Evolutionary conservation across 1,284 basidiomycete genomes (phyloP).

Genomic region (Ustilago vetiveriae): DNA sequence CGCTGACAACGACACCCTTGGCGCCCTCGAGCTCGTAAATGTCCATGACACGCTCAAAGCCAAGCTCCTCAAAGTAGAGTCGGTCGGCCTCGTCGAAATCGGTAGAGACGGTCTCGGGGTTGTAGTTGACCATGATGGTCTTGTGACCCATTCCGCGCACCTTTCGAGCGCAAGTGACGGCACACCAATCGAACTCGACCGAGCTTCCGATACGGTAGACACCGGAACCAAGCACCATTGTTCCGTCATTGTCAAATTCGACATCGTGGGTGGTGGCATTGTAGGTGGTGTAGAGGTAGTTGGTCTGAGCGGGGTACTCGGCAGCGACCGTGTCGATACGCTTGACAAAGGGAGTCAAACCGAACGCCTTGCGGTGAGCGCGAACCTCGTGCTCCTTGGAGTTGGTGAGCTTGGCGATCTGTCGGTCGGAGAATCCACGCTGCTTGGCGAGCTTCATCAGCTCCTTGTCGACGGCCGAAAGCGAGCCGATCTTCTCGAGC

Average conservation of each 20-base stretch:
- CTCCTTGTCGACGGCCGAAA: conserved; percentile 72
- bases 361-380: conserved; percentile 82
- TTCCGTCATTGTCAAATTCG: conserved; percentile 93
- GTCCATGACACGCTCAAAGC: conserved; percentile 98
- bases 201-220: conserved; percentile 98
- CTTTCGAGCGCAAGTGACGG: conserved; percentile 93
- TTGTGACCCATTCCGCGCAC: conserved; percentile 89
- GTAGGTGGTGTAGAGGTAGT: conserved; percentile 99
- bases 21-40: conserved; percentile 97
- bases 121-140: conserved; percentile 99
- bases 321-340: conserved; percentile 99
- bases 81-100: conserved; percentile 99
- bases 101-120: conserved; percentile 98
- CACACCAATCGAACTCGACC: conserved; percentile 99
- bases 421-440: conserved; percentile 84
- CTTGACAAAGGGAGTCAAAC: conserved; percentile 96
- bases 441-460: conserved; percentile 65
- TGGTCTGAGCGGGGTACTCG: conserved; percentile 98
- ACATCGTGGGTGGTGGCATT: conserved; percentile 96
- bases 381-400: conserved; percentile 81
- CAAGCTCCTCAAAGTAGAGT: conserved; percentile 97
- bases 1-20: conserved; percentile 92
- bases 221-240: conserved; percentile 98
- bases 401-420: conserved; percentile 80
- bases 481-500: conserved; percentile 68